A percentile compares a stretch with the other conserved stretches of the same genome.
Evolutionary conservation across 805 yeast species (phyloP).

Genomic region (Metschnikowia dekortorum): DNA sequence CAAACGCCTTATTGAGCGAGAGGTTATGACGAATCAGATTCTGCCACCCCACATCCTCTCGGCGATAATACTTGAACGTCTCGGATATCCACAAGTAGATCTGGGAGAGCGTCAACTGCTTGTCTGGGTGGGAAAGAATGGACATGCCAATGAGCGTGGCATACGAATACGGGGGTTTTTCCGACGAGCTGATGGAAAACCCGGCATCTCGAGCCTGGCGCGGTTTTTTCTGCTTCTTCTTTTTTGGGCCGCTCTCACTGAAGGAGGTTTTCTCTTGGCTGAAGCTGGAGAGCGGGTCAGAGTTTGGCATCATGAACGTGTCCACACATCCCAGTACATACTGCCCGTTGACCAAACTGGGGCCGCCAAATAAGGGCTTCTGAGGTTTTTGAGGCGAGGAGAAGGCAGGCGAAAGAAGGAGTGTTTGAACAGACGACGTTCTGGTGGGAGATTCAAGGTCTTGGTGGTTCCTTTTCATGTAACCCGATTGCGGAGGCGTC

Average conservation of each 20-base stretch:
- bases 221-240: slow-evolving; percentile 25
- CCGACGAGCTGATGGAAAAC: slow-evolving; percentile 48
- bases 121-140: slow-evolving; percentile 67
- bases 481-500: slow-evolving; percentile 34
- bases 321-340: slow-evolving; percentile 10
- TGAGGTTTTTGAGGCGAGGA: slow-evolving; percentile 45
- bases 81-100: slow-evolving; percentile 90
- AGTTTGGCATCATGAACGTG: slow-evolving; percentile 8
- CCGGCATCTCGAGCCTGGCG: slow-evolving; percentile 29
- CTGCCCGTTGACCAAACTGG: background rate
- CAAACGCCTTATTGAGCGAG: slow-evolving; percentile 88
- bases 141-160: slow-evolving; percentile 94
- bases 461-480: slow-evolving; percentile 14
- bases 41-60: slow-evolving; percentile 94
- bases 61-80: slow-evolving; percentile 77
- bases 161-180: slow-evolving; percentile 90
- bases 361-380: slow-evolving; percentile 9
- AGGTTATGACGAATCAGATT: slow-evolving; percentile 93
- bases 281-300: slow-evolving; percentile 3
- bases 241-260: slow-evolving; percentile 5
- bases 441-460: slow-evolving; percentile 20
- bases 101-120: slow-evolving; percentile 47
- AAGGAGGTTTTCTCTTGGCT: background rate
- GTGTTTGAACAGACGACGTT: slow-evolving; percentile 8
- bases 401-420: slow-evolving; percentile 40